Base-by-base conservation (phyloP, 1,284 basidiomycete species). In the Ustilago crameri region DNA sequence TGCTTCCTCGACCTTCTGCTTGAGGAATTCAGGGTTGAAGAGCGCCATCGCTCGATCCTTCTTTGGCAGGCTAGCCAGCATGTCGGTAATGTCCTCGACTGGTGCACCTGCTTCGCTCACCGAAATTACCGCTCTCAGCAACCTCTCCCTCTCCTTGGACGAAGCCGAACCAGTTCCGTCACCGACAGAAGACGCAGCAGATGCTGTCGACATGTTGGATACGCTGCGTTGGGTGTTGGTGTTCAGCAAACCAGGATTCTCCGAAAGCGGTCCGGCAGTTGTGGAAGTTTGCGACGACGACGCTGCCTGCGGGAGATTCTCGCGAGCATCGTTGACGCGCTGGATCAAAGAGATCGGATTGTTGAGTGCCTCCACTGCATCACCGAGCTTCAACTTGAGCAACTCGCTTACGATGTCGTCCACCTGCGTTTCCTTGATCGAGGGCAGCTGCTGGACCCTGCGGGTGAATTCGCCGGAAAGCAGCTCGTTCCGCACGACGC, bases 41-140 rank as follows among this genome's bases (percentile, higher is more conserved):
- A 95, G 86, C 83, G 91, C 93, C 88, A 95, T 87, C 0, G 92
- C 92, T 3, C 92, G 88, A 74, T 95, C 93, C 71, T 91, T 89
- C 84, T 93, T 94, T 3, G 91, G 90, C 23, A 95, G 86, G 69
- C 89, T 89, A 88, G 93, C 91, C 34, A 95, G 85, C 51, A 95
- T 86, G 48, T 91, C 91, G 0, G 90, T 89, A 37, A 81, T 76
- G 50, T 78, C 77, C 41, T 81, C 79, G 23, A 79, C 74, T 7
- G 74, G 73, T 0, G 71, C 58, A 17, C 59, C 75, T 1, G 62
- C 38, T 20, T 70, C 58, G 2, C 61, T 34, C 5, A 74, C 44
- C 5, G 57, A 61, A 14, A 51, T 47, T 30, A 80, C 75, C 1
- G 91, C 90, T 17, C 85, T 86, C n/a, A 87, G 84, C 81, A 94